A percentile compares a stretch with the other conserved stretches of the same genome.
phyloP scores from a whole-genome alignment of 768 basidiomycete genomes.

The Xerocomellus intermedius region DNA sequence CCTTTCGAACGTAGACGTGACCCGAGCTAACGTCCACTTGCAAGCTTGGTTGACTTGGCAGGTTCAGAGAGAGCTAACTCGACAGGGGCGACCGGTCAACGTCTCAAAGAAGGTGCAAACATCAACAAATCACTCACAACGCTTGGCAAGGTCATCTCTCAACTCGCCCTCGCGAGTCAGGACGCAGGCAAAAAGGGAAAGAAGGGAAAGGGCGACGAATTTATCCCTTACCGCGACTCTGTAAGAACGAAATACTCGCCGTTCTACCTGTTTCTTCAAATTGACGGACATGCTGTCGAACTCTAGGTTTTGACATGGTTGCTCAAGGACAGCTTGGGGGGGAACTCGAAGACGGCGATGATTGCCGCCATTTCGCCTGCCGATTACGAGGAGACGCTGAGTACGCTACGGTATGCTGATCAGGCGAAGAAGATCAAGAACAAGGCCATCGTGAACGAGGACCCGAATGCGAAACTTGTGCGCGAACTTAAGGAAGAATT shows the following conservation, averaged over 20 bases:
- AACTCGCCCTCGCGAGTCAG: constrained; percentile 64
- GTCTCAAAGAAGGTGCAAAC: constrained; percentile 96
- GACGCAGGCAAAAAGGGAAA: constrained; percentile 77
- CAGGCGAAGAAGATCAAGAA: constrained; percentile 99
- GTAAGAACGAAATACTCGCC: constrained; percentile 44
- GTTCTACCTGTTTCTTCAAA: background rate
- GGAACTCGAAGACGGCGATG: constrained; percentile 98
- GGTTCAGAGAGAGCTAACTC: constrained; percentile 97
- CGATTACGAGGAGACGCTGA: constrained; percentile 96
- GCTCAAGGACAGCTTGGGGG: constrained; percentile 95
- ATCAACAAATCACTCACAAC: constrained; percentile 99
- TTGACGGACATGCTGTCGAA: constrained; percentile 7
- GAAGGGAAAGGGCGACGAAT: constrained; percentile 88
- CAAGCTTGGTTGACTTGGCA: constrained; percentile 90
- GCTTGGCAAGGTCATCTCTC: constrained; percentile 95
- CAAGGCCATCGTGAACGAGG: constrained; percentile 98
- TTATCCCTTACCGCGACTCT: constrained; percentile 96
- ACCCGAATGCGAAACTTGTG: constrained; percentile 98
- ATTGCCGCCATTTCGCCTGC: constrained; percentile 99
- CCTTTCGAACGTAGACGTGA: background rate
- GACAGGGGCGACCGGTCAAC: constrained; percentile 94
- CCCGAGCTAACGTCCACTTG: constrained; percentile 9
- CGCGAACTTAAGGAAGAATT: constrained; percentile 99
- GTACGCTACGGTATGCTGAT: constrained; percentile 96
- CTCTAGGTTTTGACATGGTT: constrained; percentile 93